These are phyloP conservation scores for Senna siamea DNA, from an alignment of 306 rosid genomes.

Conservation along the genomic window DNA sequence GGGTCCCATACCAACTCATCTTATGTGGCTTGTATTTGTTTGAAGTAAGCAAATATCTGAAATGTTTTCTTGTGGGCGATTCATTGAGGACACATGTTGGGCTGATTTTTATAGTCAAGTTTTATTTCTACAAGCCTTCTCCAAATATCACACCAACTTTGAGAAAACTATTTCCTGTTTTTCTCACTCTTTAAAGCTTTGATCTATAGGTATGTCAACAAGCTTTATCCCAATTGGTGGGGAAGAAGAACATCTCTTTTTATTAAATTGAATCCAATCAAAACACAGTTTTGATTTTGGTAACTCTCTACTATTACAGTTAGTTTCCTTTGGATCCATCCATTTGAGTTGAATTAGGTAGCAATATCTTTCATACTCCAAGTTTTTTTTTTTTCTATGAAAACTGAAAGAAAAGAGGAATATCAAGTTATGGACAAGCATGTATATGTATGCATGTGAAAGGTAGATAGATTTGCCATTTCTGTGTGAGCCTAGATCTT, in stretches of 20 bases:
- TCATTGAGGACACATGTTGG: slow-evolving; percentile 33
- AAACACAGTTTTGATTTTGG: too few species aligned
- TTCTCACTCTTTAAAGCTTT: too few species aligned
- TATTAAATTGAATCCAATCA: too few species aligned
- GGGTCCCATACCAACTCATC: slow-evolving; percentile 65
- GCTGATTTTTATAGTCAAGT: slow-evolving; percentile 2
- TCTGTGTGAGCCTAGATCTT: neutral
- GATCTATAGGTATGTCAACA: too few species aligned
- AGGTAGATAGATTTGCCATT: neutral
- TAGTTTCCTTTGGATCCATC: neutral
- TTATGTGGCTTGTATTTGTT: slow-evolving; percentile 59
- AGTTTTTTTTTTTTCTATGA: too few species aligned
- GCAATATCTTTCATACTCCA: neutral
- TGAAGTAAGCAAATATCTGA: slow-evolving; percentile 56
- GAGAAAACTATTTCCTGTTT: neutral
- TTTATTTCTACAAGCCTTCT: slow-evolving; percentile 1
- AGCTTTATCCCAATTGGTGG: neutral
- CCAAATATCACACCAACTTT: neutral
- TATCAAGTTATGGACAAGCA: neutral
- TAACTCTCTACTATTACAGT: neutral
- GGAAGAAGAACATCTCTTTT: too few species aligned
- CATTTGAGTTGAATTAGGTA: neutral
- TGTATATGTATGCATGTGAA: neutral
- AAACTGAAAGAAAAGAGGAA: neutral
- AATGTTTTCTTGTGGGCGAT: slow-evolving; percentile 20